Base-by-base conservation (phyloP, 345 rosid species). In the Pistacia integerrima region DNA sequence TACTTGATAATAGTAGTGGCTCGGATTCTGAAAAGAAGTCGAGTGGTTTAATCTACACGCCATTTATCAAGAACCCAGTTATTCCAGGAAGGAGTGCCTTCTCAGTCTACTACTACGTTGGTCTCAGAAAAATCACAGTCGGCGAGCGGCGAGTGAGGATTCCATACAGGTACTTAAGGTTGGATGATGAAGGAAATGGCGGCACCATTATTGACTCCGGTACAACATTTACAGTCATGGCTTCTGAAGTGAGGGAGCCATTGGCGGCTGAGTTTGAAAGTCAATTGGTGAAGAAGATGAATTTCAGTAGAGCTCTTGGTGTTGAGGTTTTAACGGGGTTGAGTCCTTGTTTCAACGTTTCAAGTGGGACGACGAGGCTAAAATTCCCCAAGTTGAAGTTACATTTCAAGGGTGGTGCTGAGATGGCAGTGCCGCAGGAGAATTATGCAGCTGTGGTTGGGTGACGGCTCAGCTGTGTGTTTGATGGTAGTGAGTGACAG, bases 121-220 rank as follows among this genome's bases (percentile, higher is more conserved):
- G 79, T 52, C 82, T 86, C 65, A 71, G 81, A 64, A 52, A 64
- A 59, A 82, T 82, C 54, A 77, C 75, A 57, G 76, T 86, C 3
- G 87, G 81, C 2, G 79, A 79, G 25, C 75, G 20, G 36, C 74
- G 30, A 11, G 76, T 86, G 35, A 80, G 75, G 78, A 17, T 80
- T 12, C 82, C 74, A 1, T 64, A 63, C 84, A 71, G 78, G 74
- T 76, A 64, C 62, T 71, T 84, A 2, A 22, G 64, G 11, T 80
- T 73, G 14, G 79, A 69, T 33, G 22, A 35, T 2, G 77, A 76
- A 0, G 87, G 85, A 36, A 72, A 80, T 41, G 83, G 85, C 11
- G 87, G 89, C 13, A 78, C 80, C 22, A 78, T 86, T 8, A 72
- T 86, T n/a, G 87, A 84, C 56, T 86, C 84, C 0, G 83, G 87